phyloP scores from a whole-genome alignment of 2,329 filamentous ascomycete species.

The Phyllosticta citribraziliensis region DNA sequence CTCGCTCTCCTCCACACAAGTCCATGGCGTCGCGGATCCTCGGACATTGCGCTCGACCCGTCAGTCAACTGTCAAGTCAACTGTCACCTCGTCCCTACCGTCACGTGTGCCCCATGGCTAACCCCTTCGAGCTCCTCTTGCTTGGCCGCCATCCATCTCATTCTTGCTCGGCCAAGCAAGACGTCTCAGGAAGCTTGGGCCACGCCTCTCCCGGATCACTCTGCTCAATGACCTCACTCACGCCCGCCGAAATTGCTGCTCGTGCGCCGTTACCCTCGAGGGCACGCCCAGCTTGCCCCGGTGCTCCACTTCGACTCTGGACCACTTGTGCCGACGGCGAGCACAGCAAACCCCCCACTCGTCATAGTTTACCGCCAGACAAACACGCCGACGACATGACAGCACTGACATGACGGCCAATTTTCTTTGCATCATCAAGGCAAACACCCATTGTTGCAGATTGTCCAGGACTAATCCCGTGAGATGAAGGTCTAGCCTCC shows the following conservation, averaged over 20 bases:
- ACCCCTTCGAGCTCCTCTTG: not conserved
- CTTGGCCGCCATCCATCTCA: not conserved
- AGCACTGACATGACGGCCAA: not conserved
- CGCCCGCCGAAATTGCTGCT: slow-evolving; percentile 4
- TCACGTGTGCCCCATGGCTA: not conserved
- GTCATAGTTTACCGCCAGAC: not conserved
- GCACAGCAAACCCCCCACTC: no score
- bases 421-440: not conserved
- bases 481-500: not conserved
- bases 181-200: not conserved
- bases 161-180: not conserved
- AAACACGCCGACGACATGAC: not conserved
- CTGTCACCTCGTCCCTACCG: not conserved
- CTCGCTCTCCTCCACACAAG: not conserved
- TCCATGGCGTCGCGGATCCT: not conserved
- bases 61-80: not conserved
- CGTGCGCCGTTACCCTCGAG: not conserved
- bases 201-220: no score
- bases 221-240: not conserved
- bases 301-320: no score
- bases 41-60: not conserved
- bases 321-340: no score
- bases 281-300: not conserved
- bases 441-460: not conserved
- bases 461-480: not conserved